Evolutionary conservation across 2,329 filamentous ascomycete species (phyloP), one percentile per base, ranked within the genome.

Genomic region (Tolypocladium capitatum): DNA sequence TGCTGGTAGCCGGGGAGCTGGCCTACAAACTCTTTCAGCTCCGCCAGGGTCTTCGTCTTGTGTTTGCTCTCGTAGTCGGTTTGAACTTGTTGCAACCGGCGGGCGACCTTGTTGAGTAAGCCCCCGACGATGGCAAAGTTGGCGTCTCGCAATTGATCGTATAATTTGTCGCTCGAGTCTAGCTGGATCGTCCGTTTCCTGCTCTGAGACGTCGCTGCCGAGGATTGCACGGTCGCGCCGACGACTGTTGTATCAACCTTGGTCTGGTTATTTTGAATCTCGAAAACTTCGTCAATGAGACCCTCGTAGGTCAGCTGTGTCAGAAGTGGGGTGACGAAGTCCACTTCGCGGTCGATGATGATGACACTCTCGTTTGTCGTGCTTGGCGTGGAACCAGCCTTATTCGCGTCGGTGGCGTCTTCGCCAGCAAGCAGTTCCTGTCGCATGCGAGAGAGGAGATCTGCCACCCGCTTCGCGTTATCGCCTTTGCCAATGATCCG

Each of bases 301-400:
- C 92, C 92, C 67, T 98, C 91, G 59, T 98, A 98, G 1, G 92
- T 98, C 52, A 98, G 71, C 63, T 98, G 92, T 0, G 91, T 97
- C 47, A 98, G 81, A 16, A 98, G 74, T 0, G 86, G 84, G 1
- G 92, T 96, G 16, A 91, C 87, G 58, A 92, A 89, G 63, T 98
- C 92, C 48, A 95, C 84, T 62, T 96, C 90, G 45, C 92, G 85
- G 64, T 98, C 92, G 48, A 98, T 89, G 51, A 98, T 85, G 58
- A 98, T 90, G 50, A 96, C 72, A 60, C 84, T 94, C 63, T 98
- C 92, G 43, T 89, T 86, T 7, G 82, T 83, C 11, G 84, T 84
- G 63, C 92, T 97, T 13, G 92, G 91, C 11, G 86, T 83, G 27
- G 94, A 71, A 7, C 85, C 85, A 41, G 82, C 71, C 54, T 76